Evolutionary conservation across 805 yeast species (phyloP).

Genomic region (Yueomyces sp.): DNA sequence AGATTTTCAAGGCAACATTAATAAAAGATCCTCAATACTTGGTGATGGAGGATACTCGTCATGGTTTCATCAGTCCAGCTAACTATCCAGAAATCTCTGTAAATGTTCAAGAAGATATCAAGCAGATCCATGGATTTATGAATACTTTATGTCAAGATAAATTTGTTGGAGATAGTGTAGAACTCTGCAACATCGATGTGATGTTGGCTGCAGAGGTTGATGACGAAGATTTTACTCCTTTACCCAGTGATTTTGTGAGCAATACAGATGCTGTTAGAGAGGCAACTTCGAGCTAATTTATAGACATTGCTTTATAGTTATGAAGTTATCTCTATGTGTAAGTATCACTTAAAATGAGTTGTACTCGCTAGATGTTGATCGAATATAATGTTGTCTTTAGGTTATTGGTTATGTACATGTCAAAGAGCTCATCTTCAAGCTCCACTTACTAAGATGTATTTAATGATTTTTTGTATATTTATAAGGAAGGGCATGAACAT

Average conservation of each 20-base stretch:
- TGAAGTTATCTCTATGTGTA: too few species aligned
- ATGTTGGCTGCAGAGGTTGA: conserved; percentile 1
- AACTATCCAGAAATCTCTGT: conserved; percentile 23
- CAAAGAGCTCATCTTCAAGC: too few species aligned
- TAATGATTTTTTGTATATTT: too few species aligned
- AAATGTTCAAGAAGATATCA: conserved; percentile 32
- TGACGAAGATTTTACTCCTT: background rate
- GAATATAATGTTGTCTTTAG: background rate
- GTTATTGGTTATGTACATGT: background rate
- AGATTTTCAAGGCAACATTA: conserved; percentile 16
- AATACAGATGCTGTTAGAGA: too few species aligned
- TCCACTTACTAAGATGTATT: too few species aligned
- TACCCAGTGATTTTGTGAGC: too few species aligned
- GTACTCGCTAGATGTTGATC: too few species aligned
- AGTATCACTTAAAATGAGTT: too few species aligned
- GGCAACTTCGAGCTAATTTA: too few species aligned
- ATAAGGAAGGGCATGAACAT: too few species aligned
- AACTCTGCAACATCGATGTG: conserved; percentile 10
- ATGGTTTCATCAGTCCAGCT: conserved; percentile 20
- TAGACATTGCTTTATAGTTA: too few species aligned
- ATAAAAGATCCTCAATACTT: conserved; percentile 15
- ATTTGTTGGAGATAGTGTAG: conserved; percentile 14
- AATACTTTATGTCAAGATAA: conserved; percentile 13
- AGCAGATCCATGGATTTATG: conserved; percentile 26
- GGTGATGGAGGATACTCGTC: conserved; percentile 2